Percentiles rank a stretch among this genome's conserved stretches.
These are phyloP conservation scores for Leccinum disarticulatum DNA, from an alignment of 768 basidiomycete species.

Conservation along the genomic window DNA sequence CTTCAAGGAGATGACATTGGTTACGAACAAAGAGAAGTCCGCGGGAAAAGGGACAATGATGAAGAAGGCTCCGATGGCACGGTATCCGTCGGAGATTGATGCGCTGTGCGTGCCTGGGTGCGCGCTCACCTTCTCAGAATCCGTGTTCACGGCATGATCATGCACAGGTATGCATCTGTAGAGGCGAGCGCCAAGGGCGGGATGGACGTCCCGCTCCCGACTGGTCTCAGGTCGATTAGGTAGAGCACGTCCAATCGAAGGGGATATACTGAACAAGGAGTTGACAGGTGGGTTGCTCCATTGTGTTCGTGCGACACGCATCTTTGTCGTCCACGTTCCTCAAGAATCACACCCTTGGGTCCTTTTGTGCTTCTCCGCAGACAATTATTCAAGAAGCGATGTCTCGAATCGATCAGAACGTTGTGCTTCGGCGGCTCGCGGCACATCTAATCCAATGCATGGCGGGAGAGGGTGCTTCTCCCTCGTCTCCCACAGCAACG, in stretches of 20 bases:
- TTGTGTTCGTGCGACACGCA: background rate
- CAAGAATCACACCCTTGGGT: constrained; percentile 38
- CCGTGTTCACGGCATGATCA: background rate
- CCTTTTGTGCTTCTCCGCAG: constrained; percentile 20
- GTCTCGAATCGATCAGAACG: constrained; percentile 32
- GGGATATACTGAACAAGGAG: constrained; percentile 32
- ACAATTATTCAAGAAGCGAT: constrained; percentile 12
- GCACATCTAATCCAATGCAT: constrained; percentile 22
- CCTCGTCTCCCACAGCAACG: background rate
- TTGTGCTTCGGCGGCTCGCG: constrained; percentile 35
- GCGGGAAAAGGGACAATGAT: constrained; percentile 47
- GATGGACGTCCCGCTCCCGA: constrained; percentile 17
- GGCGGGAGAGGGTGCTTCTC: background rate
- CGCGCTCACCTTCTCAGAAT: background rate
- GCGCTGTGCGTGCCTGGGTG: constrained; percentile 33
- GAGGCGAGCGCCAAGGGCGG: constrained; percentile 24
- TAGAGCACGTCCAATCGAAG: constrained; percentile 3
- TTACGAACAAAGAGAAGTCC: constrained; percentile 42
- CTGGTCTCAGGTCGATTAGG: constrained; percentile 25
- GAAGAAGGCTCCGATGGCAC: constrained; percentile 41
- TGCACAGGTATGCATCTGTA: constrained; percentile 30
- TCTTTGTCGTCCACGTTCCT: constrained; percentile 40
- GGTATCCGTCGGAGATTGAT: constrained; percentile 39
- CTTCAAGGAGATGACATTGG: constrained; percentile 52
- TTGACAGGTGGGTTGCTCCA: constrained; percentile 30